Percentiles rank a stretch among this genome's conserved stretches.
Evolutionary conservation across 2,329 filamentous ascomycete genomes (phyloP).

Genomic region (Colletotrichum simmondsii): DNA sequence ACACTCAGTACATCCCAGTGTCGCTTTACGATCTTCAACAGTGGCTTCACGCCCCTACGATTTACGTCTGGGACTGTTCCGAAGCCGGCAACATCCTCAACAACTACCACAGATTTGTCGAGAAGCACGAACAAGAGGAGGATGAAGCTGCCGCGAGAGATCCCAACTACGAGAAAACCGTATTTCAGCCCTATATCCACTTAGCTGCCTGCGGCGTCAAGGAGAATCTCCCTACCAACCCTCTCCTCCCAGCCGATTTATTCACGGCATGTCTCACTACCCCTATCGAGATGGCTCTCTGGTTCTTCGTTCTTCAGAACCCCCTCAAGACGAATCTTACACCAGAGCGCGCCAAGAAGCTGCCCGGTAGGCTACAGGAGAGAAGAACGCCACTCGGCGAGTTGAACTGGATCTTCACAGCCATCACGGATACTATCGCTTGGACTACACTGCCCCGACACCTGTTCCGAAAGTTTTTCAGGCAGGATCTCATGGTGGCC

Average conservation of each 20-base stretch:
- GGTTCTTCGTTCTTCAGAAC: conserved; percentile 96
- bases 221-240: conserved; percentile 95
- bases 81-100: conserved; percentile 95
- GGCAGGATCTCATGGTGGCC: conserved; percentile 99
- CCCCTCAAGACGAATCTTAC: conserved; percentile 76
- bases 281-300: conserved; percentile 95
- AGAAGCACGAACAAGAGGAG: conserved; percentile 94
- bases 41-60: conserved; percentile 94
- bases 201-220: conserved; percentile 90
- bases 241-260: conserved; percentile 89
- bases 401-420: conserved; percentile 99
- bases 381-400: conserved; percentile 93
- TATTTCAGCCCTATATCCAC: conserved; percentile 79
- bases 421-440: conserved; percentile 97
- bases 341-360: conserved; percentile 85
- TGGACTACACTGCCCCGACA: conserved; percentile 94
- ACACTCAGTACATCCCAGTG: conserved; percentile 98
- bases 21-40: conserved; percentile 94
- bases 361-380: conserved; percentile 92
- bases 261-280: conserved; percentile 97
- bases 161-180: conserved; percentile 84
- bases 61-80: conserved; percentile 98
- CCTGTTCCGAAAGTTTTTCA: conserved; percentile 95
- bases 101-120: conserved; percentile 93
- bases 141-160: conserved; percentile 80